Conservation (phyloP, 257 asterid species). For the Fraxinus excelsior region DNA sequence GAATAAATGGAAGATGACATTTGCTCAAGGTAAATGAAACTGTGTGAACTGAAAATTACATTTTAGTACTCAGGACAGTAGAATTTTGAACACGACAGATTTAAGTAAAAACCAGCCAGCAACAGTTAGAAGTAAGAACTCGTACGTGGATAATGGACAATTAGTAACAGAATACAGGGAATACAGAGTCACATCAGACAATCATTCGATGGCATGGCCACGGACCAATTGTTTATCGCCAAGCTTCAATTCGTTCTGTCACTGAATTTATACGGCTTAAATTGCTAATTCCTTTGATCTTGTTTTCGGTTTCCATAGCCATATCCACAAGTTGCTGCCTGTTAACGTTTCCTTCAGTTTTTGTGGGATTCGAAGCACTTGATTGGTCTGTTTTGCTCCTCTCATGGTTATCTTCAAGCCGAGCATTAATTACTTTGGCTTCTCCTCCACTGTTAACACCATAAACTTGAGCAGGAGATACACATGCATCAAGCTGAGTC, state of each 20-base stretch:
- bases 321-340: conserved; percentile 28
- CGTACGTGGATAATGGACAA: conserved; percentile 28
- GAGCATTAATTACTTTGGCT: conserved; percentile 23
- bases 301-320: conserved; percentile 42
- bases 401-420: conserved; percentile 27
- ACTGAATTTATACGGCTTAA: conserved; percentile 73
- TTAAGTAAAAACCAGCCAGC: conserved; percentile 23
- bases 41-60: conserved; percentile 19
- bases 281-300: conserved; percentile 68
- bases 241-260: conserved; percentile 76
- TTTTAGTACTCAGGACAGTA: conserved; percentile 17
- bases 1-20: not conserved
- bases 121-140: conserved; percentile 23
- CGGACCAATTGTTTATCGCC: conserved; percentile 56
- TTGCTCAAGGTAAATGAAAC: conserved; percentile 19
- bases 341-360: conserved; percentile 31
- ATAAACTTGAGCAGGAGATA: conserved; percentile 33
- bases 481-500: conserved; percentile 37
- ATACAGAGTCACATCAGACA: conserved; percentile 26
- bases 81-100: conserved; percentile 26
- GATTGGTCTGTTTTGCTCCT: conserved; percentile 39
- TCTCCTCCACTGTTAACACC: conserved; percentile 26
- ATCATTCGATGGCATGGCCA: conserved; percentile 13
- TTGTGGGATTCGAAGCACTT: conserved; percentile 34
- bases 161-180: conserved; percentile 19